Percentiles rank a stretch among this genome's conserved stretches.
phyloP scores from a whole-genome alignment of 1,139 yeast species.

The Hyphopichia buzzinii region DNA sequence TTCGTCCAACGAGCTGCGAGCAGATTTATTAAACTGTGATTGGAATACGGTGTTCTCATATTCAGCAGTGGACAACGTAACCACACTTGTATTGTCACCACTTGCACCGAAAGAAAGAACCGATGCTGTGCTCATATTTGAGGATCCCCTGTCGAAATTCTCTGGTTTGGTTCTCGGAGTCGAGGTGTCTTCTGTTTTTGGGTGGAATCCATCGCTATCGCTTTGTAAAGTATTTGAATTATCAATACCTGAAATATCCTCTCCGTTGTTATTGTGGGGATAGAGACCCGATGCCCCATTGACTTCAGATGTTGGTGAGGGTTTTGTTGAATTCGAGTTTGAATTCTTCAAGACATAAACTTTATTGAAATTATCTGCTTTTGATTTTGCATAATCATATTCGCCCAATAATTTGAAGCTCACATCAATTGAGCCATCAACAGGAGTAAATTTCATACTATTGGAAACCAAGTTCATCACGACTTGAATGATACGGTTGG shows the following conservation, averaged over 20 bases:
- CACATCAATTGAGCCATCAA: constrained; percentile 75
- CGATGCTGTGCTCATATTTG: not conserved
- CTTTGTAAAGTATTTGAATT: not conserved
- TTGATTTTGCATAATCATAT: constrained; percentile 51
- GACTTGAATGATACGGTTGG: constrained; percentile 82
- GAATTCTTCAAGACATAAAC: constrained; percentile 25
- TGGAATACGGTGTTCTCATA: constrained; percentile 55
- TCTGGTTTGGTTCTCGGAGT: too few species aligned
- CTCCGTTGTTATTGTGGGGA: not conserved
- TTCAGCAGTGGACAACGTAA: constrained; percentile 50
- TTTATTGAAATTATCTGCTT: constrained; percentile 26
- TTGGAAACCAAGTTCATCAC: constrained; percentile 86
- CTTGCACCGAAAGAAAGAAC: constrained; percentile 7
- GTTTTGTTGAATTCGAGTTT: not conserved
- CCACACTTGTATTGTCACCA: constrained; percentile 36
- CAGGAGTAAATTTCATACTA: constrained; percentile 85
- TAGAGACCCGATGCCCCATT: not conserved
- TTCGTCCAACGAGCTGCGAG: constrained; percentile 1
- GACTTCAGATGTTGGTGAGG: not conserved
- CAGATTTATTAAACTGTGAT: constrained; percentile 39
- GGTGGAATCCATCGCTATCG: not conserved
- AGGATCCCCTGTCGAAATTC: not conserved
- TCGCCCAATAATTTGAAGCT: constrained; percentile 65
- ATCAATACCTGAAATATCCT: too few species aligned
- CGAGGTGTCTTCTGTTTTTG: not conserved